A percentile compares a stretch with the other conserved stretches of the same genome.
phyloP scores from a whole-genome alignment of 2,329 filamentous ascomycete genomes.

The Alternaria triticina region DNA sequence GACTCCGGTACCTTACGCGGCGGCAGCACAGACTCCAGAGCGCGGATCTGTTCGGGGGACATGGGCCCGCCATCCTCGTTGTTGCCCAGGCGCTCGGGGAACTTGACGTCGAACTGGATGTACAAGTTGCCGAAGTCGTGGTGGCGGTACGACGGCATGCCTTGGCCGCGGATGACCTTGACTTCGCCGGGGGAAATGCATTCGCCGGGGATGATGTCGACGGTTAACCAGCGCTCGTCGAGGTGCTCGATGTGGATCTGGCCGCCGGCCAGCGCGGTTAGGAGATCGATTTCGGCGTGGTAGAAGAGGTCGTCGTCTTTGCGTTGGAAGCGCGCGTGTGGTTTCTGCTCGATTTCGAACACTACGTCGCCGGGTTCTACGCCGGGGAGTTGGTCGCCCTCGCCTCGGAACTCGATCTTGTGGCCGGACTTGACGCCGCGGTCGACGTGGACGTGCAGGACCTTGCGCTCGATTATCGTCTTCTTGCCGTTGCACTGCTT shows the following conservation, averaged over 20 bases:
- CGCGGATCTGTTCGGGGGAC: constrained; percentile 72
- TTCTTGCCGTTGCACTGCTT: constrained; percentile 98
- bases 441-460: constrained; percentile 97
- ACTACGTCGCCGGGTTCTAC: constrained; percentile 94
- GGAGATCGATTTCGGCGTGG: constrained; percentile 91
- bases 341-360: constrained; percentile 99
- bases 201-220: constrained; percentile 92
- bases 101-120: constrained; percentile 97
- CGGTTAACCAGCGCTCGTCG: constrained; percentile 93
- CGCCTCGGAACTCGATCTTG: constrained; percentile 95
- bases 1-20: constrained; percentile 66
- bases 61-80: constrained; percentile 54
- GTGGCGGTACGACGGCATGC: constrained; percentile 95
- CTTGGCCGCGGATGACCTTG: constrained; percentile 94
- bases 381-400: constrained; percentile 94
- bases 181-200: constrained; percentile 88
- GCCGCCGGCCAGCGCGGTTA: constrained; percentile 92
- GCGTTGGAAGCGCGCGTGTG: constrained; percentile 92
- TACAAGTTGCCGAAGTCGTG: constrained; percentile 96
- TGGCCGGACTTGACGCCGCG: constrained; percentile 90
- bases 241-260: constrained; percentile 93
- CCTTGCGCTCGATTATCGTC: constrained; percentile 95
- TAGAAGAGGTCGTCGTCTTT: constrained; percentile 97
- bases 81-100: constrained; percentile 67
- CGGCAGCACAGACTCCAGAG: constrained; percentile 85